phyloP scores from a whole-genome alignment of 768 basidiomycete genomes.

The Agaricus blazei region DNA sequence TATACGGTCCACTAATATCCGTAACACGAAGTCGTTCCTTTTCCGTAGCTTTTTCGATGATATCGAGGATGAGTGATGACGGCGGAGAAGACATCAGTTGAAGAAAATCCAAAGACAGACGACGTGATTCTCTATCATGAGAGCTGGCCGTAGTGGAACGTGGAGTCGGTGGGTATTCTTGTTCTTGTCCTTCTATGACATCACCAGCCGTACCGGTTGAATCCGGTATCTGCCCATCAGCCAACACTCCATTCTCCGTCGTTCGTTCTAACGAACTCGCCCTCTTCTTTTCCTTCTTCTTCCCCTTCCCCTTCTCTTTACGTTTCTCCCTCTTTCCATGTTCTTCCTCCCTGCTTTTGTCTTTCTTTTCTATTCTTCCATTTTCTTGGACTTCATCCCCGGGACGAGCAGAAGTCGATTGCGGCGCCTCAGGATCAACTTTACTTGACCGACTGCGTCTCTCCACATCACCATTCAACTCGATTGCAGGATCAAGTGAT shows the following conservation, averaged over 20 bases:
- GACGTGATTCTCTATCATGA: not conserved
- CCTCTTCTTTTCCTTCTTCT: conserved; percentile 13
- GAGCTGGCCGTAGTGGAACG: not conserved
- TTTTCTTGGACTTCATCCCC: conserved; percentile 1
- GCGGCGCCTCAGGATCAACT: conserved; percentile 27
- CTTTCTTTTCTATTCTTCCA: conserved; percentile 9
- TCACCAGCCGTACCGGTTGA: not conserved
- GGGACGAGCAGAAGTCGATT: not conserved
- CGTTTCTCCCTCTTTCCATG: conserved; percentile 12
- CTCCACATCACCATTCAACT: not conserved
- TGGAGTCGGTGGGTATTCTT: not conserved
- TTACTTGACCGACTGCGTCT: not conserved
- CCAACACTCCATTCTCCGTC: not conserved
- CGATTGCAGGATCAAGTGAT: conserved; percentile 16
- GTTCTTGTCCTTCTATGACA: not conserved
- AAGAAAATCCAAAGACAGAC: not conserved
- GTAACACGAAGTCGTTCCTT: not conserved
- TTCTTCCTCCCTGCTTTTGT: conserved; percentile 16
- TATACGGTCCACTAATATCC: conserved; percentile 28
- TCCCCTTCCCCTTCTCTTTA: conserved; percentile 12
- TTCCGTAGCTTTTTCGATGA: not conserved
- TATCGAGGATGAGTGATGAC: not conserved
- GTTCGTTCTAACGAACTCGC: not conserved
- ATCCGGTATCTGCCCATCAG: not conserved
- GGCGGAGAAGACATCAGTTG: conserved; percentile 9